A percentile compares a stretch with the other conserved stretches of the same genome.
Conservation (phyloP, 169 alveolate species). For the Cardiosporidium cionae region DNA sequence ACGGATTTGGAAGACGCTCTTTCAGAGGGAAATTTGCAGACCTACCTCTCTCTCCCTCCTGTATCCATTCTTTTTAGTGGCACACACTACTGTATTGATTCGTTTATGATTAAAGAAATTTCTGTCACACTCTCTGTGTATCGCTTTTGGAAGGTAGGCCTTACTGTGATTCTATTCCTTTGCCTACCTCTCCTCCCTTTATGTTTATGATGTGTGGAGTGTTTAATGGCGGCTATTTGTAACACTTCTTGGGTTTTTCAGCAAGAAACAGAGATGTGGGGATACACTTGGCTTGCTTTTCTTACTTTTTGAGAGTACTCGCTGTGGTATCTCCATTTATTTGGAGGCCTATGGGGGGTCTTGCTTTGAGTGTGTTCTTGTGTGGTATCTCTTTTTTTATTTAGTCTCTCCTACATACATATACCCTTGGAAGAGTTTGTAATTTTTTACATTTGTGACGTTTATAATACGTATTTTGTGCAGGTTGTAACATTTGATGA, state of each 20-base stretch:
- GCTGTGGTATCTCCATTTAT: no score
- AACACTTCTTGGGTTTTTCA: background rate
- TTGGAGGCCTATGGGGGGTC: no score
- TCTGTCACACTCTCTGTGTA: conserved; percentile 2
- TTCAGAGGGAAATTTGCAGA: background rate
- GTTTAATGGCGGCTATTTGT: background rate
- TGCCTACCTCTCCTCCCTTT: no score
- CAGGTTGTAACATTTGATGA: conserved; percentile 13
- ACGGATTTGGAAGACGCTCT: background rate
- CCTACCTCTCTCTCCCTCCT: background rate
- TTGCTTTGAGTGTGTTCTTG: no score
- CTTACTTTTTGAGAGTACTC: no score
- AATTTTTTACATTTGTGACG: background rate
- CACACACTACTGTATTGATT: background rate
- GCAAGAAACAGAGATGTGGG: background rate
- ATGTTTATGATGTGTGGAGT: no score
- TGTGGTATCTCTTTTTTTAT: no score
- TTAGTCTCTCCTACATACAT: no score
- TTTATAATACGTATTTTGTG: background rate
- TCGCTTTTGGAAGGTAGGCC: conserved; percentile 8
- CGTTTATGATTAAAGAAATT: conserved; percentile 3
- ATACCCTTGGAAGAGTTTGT: background rate
- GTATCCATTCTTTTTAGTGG: background rate
- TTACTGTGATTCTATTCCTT: no score
- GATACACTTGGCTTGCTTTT: no score